Base-by-base conservation (phyloP, 805 yeast genomes). In the Cyberlindnera saturnus region DNA sequence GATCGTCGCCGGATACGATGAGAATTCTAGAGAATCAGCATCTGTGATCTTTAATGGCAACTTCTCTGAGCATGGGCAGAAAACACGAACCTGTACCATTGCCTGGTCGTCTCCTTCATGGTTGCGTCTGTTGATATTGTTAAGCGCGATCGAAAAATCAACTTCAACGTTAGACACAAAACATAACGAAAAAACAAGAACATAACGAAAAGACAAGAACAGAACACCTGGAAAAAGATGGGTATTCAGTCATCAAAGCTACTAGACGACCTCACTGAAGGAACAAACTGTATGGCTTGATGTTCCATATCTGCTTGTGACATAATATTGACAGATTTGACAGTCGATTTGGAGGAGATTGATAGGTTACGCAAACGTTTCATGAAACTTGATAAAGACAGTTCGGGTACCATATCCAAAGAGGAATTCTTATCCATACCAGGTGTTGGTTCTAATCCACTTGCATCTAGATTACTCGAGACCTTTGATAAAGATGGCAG, bases 311-410 rank as follows among this genome's bases (percentile, higher is more conserved):
- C 34, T 13, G 18, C 6, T 8, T 19, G n/a, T 19, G 16, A n/a
- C 10, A 13, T 8, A 28, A 16, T 31, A 44, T 41, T 42, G 38
- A 40, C 42, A 41, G 20, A 13, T 8, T n/a, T 18, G 18, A n/a
- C 36, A 77, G 81, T 91, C 64, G 95, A 87, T 43, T 74, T 82
- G 39, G 96, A 88, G 49, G 99, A 93, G 60, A 85, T 93, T 41
- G 95, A 90, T 61, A 74, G 99, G 48, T 70, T 93, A 46, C 80
- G 96, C 45, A 88, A 89, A 59, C 73, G 99, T 51, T 93, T 93
- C 63, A 87, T 90, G 95, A 93, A 95, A 58, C 69, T 93, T 41
- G 99, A 93, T 63, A 81, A 85, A 48, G 98, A 93, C 63, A 84
- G 88, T 43, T 81, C 89, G 3, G 99, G 99, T 1, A 81, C 95